phyloP scores from a whole-genome alignment of 2,329 filamentous ascomycete species.

The Periconia sp. region DNA sequence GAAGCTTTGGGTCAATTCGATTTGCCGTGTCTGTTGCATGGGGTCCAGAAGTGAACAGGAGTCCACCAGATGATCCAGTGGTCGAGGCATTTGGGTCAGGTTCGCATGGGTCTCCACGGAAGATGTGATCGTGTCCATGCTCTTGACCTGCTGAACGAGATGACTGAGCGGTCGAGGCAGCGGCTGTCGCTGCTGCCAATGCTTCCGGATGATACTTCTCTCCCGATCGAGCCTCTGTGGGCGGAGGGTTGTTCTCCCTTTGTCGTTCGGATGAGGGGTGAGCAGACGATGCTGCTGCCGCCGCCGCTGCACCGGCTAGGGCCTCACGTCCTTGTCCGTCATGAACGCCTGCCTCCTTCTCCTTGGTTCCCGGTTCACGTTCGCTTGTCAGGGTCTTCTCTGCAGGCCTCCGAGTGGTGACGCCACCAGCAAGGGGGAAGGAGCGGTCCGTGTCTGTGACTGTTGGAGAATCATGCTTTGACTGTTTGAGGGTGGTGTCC shows the following conservation, averaged over 20 bases:
- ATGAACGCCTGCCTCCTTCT: slow-evolving; percentile 17
- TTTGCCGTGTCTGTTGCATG: slow-evolving; percentile 38
- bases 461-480: slow-evolving; percentile 20
- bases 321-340: slow-evolving; percentile 29
- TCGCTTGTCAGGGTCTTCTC: slow-evolving; percentile 11
- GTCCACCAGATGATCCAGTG: slow-evolving; percentile 4
- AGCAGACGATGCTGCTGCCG: slow-evolving; percentile 6
- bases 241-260: slow-evolving; percentile 1
- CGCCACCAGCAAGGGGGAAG: slow-evolving; percentile 45
- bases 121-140: slow-evolving; percentile 23
- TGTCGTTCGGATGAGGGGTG: slow-evolving; percentile 6
- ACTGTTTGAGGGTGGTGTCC: slow-evolving; percentile 9
- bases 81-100: slow-evolving; percentile 3
- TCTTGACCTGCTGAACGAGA: slow-evolving; percentile 4
- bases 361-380: slow-evolving; percentile 25
- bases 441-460: slow-evolving; percentile 33
- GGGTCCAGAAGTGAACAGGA: slow-evolving; percentile 27
- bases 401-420: slow-evolving; percentile 20
- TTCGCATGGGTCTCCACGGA: slow-evolving; percentile 29
- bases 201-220: slow-evolving; percentile 24
- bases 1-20: slow-evolving; percentile 30
- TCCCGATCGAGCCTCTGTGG: slow-evolving; percentile 3
- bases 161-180: slow-evolving; percentile 12
- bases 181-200: slow-evolving; percentile 21
- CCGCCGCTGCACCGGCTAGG: slow-evolving; percentile 27